Percentiles rank a stretch among this genome's conserved stretches.
phyloP scores from a whole-genome alignment of 106 monocot genomes.

The Triglochin maritima region DNA sequence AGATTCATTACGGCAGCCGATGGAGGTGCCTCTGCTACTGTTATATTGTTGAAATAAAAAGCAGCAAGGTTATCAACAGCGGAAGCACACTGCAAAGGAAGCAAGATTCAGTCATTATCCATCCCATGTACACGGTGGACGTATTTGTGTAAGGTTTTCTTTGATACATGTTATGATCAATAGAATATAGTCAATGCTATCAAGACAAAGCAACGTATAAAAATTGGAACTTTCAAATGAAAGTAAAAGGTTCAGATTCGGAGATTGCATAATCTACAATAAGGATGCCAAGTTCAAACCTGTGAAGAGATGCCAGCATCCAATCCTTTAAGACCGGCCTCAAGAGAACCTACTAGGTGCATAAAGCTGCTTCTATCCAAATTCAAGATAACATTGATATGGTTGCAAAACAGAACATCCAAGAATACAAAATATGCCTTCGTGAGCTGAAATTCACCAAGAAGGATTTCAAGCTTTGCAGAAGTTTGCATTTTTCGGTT shows the following conservation, averaged over 20 bases:
- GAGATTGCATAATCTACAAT: conserved; percentile 2
- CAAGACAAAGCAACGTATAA: too few relatives aligned
- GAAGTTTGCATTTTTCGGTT: not conserved
- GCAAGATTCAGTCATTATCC: not conserved
- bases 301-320: conserved; percentile 84
- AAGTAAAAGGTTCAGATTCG: not conserved
- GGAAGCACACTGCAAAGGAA: conserved; percentile 66
- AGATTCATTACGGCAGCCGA: conserved; percentile 69
- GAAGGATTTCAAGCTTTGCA: not conserved
- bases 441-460: conserved; percentile 51
- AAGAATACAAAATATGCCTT: conserved; percentile 79
- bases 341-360: conserved; percentile 88
- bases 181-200: not conserved
- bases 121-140: not conserved
- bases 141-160: too few relatives aligned
- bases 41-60: conserved; percentile 93
- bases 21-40: conserved; percentile 53
- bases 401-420: conserved; percentile 86
- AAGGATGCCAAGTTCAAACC: conserved; percentile 19
- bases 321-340: conserved; percentile 92
- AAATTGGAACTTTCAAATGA: not conserved
- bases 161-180: not conserved
- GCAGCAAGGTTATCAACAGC: conserved; percentile 85
- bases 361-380: conserved; percentile 71
- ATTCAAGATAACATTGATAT: conserved; percentile 69